Conservation (phyloP, 106 monocot species). For the Amphibolis antarctica region DNA sequence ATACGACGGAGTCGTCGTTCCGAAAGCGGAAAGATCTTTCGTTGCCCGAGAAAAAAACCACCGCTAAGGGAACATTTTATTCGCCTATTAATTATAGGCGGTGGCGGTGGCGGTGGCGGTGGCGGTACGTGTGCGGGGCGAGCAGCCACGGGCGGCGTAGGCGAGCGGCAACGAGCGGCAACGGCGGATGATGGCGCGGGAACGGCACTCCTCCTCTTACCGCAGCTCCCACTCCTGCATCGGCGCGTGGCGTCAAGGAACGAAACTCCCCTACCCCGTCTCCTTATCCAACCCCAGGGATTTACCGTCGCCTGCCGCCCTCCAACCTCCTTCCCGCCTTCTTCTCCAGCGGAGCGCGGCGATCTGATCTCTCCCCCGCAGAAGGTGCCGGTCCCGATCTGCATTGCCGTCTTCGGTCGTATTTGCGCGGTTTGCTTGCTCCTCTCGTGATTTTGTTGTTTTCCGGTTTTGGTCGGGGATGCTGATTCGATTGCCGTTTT, state of each 20-base stretch:
- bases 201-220: background rate
- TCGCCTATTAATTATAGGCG: too few species aligned
- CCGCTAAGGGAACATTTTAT: too few species aligned
- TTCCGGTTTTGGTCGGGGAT: background rate
- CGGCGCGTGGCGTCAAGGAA: background rate
- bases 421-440: background rate
- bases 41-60: too few species aligned
- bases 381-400: background rate
- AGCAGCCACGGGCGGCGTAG: too few species aligned
- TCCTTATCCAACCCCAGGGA: background rate
- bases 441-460: background rate
- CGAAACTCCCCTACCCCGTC: background rate
- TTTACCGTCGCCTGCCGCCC: background rate
- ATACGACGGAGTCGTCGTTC: too few species aligned
- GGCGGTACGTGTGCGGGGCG: too few species aligned
- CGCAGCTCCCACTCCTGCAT: background rate
- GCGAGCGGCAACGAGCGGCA: background rate
- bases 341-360: background rate
- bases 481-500: background rate
- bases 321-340: background rate
- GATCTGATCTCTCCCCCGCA: background rate
- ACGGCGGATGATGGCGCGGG: background rate
- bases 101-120: too few species aligned
- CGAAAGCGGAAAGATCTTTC: too few species aligned
- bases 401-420: background rate